Conservation (phyloP, 495 filamentous ascomycete species). For the Aspergillus ostianus region DNA sequence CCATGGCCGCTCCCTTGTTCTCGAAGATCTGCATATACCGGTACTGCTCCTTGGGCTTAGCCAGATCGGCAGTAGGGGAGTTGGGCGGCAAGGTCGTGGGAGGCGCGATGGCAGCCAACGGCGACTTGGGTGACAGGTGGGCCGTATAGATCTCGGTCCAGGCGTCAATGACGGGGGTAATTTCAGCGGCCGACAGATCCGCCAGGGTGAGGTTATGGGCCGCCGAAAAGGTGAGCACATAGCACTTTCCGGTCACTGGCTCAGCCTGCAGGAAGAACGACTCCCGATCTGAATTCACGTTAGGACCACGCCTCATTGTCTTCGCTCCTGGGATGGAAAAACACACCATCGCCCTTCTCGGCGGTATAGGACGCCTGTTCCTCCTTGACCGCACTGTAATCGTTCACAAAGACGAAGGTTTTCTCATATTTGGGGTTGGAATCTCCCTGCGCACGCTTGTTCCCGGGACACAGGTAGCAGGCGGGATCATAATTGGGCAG, state of each 20-base stretch:
- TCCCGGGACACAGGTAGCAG: slow-evolving; percentile 97
- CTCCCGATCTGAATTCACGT: slow-evolving; percentile 55
- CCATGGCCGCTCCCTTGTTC: slow-evolving; percentile 98
- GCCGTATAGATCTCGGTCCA: slow-evolving; percentile 87
- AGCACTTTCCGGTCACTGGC: slow-evolving; percentile 92
- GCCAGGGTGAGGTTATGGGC: slow-evolving; percentile 89
- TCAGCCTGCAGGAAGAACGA: slow-evolving; percentile 80
- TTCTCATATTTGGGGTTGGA: slow-evolving; percentile 79
- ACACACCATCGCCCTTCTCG: slow-evolving; percentile 50
- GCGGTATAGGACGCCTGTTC: slow-evolving; percentile 70
- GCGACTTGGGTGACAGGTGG: slow-evolving; percentile 71
- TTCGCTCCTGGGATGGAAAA: not conserved
- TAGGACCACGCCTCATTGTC: not conserved
- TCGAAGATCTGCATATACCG: slow-evolving; percentile 99
- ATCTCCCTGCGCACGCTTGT: slow-evolving; percentile 87
- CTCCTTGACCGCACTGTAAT: slow-evolving; percentile 96
- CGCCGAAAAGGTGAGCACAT: slow-evolving; percentile 90
- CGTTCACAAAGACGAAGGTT: slow-evolving; percentile 95
- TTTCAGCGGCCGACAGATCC: slow-evolving; percentile 68
- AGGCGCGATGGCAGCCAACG: slow-evolving; percentile 53
- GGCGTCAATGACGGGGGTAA: slow-evolving; percentile 72
- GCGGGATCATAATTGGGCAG: slow-evolving; percentile 79
- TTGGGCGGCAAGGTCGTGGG: slow-evolving; percentile 49
- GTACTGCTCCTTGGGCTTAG: slow-evolving; percentile 71
- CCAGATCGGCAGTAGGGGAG: slow-evolving; percentile 41